Evolutionary conservation across 768 basidiomycete genomes (phyloP).

Genomic region (Lactarius hengduanensis): DNA sequence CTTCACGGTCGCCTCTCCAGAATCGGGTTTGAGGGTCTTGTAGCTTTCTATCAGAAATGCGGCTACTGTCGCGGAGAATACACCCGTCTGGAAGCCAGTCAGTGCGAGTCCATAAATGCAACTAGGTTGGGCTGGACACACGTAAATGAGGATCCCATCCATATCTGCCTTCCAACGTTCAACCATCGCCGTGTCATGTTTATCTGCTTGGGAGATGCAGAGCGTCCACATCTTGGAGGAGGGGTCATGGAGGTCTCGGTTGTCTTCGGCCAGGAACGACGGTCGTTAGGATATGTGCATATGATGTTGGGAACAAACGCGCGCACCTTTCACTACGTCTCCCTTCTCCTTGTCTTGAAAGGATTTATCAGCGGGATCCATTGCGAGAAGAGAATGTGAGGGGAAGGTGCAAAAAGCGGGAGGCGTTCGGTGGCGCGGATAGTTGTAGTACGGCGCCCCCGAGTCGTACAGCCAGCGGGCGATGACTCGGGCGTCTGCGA

Average conservation of each 20-base stretch:
- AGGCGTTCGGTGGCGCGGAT: neutral
- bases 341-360: slow-evolving; percentile 17
- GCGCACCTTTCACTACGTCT: neutral
- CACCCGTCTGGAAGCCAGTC: slow-evolving; percentile 17
- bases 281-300: neutral
- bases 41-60: slow-evolving; percentile 28
- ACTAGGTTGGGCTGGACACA: neutral
- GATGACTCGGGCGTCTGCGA: neutral
- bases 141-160: slow-evolving; percentile 28
- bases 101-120: neutral
- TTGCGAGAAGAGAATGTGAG: neutral
- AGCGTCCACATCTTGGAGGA: slow-evolving; percentile 25
- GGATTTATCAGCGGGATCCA: slow-evolving; percentile 1
- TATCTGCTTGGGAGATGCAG: slow-evolving; percentile 7
- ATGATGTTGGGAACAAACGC: neutral
- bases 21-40: slow-evolving; percentile 25
- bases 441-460: neutral
- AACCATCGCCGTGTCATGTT: slow-evolving; percentile 11
- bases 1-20: neutral
- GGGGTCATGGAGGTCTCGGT: slow-evolving; percentile 1
- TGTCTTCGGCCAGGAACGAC: neutral
- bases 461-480: neutral
- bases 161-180: slow-evolving; percentile 21
- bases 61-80: slow-evolving; percentile 26
- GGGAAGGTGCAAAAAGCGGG: neutral